These are phyloP conservation scores for Fonsecaea nubica DNA, from an alignment of 2,329 filamentous ascomycete genomes.

Conservation along the genomic window DNA sequence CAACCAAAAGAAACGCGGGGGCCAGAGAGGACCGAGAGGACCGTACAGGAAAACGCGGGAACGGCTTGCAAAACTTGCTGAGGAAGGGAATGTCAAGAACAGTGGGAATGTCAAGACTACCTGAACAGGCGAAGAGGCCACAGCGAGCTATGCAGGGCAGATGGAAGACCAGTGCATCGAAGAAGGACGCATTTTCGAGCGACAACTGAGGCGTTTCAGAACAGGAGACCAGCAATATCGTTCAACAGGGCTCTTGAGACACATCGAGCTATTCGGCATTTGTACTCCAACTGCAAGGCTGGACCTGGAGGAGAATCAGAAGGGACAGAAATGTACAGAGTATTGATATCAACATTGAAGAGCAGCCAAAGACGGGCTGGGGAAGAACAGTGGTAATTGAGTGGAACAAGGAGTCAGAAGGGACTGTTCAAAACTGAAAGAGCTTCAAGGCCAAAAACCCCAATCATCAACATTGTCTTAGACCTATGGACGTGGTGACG, in stretches of 20 bases:
- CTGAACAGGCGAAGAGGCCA: not conserved
- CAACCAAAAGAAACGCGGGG: not conserved
- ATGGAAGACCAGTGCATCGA: not conserved
- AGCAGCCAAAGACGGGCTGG: not conserved
- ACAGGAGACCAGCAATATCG: not conserved
- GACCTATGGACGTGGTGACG: not conserved
- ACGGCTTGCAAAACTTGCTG: constrained; percentile 2
- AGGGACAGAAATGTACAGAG: not conserved
- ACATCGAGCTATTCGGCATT: not conserved
- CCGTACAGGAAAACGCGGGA: constrained; percentile 23
- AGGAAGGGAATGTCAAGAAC: not conserved
- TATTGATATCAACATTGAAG: not conserved
- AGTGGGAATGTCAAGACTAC: not conserved
- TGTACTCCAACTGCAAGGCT: not conserved
- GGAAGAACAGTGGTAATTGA: not conserved
- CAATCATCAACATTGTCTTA: not conserved
- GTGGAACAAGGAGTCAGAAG: not conserved
- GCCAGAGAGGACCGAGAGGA: constrained; percentile 19
- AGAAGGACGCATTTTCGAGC: not conserved
- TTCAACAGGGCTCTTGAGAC: not conserved
- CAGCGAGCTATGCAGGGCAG: not conserved
- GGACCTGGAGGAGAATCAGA: not conserved
- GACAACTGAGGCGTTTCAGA: not conserved
- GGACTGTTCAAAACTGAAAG: not conserved
- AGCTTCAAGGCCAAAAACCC: not conserved